Evolutionary conservation across 73 alveolate genomes (phyloP).

Genomic region (Loxodes magnus): DNA sequence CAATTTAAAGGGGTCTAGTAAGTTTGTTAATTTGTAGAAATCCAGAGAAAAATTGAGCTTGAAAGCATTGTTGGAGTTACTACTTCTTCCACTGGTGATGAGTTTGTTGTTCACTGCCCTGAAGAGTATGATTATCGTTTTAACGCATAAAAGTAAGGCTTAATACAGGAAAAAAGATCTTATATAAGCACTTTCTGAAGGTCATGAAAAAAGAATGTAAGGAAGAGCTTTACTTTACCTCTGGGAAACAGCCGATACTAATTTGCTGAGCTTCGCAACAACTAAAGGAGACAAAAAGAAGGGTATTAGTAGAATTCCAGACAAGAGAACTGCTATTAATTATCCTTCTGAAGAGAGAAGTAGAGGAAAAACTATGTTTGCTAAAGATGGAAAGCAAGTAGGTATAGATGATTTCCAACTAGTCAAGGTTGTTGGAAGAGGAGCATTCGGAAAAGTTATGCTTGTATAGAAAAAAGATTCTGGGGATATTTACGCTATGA

Average conservation of each 20-base stretch:
- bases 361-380: constrained; percentile 27
- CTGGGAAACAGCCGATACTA: constrained; percentile 26
- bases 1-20: constrained; percentile 31
- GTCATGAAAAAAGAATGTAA: too few relatives aligned
- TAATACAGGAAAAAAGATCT: too few relatives aligned
- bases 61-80: constrained; percentile 52
- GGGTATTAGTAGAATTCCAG: constrained; percentile 57
- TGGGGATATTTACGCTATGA: constrained; percentile 42
- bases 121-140: constrained; percentile 52
- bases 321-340: constrained; percentile 34
- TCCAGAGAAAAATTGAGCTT: constrained; percentile 54
- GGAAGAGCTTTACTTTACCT: constrained; percentile 14
- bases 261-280: constrained; percentile 52
- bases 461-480: constrained; percentile 42
- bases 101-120: constrained; percentile 53
- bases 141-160: constrained; percentile 7
- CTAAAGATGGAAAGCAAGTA: constrained; percentile 17
- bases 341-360: constrained; percentile 20
- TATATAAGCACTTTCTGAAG: too few relatives aligned
- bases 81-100: constrained; percentile 24
- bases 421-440: constrained; percentile 62
- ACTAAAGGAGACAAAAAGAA: constrained; percentile 68
- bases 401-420: constrained; percentile 52
- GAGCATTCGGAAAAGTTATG: constrained; percentile 67
- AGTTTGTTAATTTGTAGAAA: too few relatives aligned